A percentile compares a stretch with the other conserved stretches of the same genome.
Evolutionary conservation across 768 basidiomycete genomes (phyloP).

Genomic region (Panaeolus papilionaceus): DNA sequence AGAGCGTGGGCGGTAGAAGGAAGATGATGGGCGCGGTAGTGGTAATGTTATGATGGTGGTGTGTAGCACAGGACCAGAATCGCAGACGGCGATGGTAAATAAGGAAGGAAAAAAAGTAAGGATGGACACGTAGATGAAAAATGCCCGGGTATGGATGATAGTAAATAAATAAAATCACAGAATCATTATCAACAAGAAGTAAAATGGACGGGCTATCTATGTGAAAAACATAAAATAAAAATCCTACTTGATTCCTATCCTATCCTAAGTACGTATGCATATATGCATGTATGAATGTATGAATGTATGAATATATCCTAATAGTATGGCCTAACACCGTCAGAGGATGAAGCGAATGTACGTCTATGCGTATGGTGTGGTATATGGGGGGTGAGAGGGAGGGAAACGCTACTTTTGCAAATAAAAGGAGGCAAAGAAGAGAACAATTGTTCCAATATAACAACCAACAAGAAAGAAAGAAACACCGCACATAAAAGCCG

Average conservation of each 20-base stretch:
- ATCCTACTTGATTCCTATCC: not conserved
- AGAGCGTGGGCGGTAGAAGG: not conserved
- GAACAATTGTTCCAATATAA: constrained; percentile 2
- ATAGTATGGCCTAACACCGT: constrained; percentile 5
- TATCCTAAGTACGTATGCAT: too few species aligned
- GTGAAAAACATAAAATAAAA: not conserved
- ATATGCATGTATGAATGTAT: too few species aligned
- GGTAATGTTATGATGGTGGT: too few species aligned
- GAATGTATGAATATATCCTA: not conserved
- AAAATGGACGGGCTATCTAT: not conserved
- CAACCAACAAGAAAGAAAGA: not conserved
- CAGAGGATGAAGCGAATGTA: not conserved
- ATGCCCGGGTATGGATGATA: not conserved
- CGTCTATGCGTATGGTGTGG: not conserved
- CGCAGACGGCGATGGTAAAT: too few species aligned
- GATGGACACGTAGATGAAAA: not conserved
- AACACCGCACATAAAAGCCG: not conserved
- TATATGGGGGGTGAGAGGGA: not conserved
- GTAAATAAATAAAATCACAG: not conserved
- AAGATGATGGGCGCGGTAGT: not conserved
- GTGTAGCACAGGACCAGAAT: too few species aligned
- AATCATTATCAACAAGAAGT: not conserved
- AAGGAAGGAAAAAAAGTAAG: not conserved
- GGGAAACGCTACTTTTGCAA: not conserved
- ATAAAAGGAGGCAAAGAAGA: not conserved